Base-by-base conservation (phyloP, 1,284 basidiomycete genomes). In the Schizophyllum amplum region DNA sequence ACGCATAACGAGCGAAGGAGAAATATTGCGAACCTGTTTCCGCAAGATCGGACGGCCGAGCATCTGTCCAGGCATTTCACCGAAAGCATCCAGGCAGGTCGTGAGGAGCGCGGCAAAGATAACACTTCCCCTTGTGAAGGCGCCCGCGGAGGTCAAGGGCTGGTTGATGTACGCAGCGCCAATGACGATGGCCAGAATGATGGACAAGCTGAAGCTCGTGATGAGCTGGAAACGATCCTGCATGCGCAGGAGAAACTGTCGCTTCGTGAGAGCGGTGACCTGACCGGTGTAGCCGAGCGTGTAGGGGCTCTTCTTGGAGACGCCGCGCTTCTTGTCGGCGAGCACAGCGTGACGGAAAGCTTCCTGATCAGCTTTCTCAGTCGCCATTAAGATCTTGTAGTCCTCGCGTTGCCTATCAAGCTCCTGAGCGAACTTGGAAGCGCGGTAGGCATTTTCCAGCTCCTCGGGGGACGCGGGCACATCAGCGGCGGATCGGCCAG, bases 171-270 rank as follows among this genome's bases (percentile, higher is more conserved):
- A 94, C 15, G 86, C 83, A 20, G 80, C 84, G 33, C 92, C 92
- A 62, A 90, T 78, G 54, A 96, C 81, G 52, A 96, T 71, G 53
- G 90, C 85, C 27, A 93, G 71, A 52, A 77, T 78, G 7, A 76
- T 76, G 1, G 79, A 77, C 48, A 88, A 71, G 1, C 75, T 70
- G 67, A 82, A 87, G 64, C 84, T 86, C 1, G 89, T 91, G 67
- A 80, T 78, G 53, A 95, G 73, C 66, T 91, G 89, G 69, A 95
- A 92, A 58, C 77, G 79, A 72, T 96, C 90, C 70, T 95, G 92
- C 59, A 92, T 71, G 57, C 83, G 78, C 69, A 87, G 82, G 63
- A 84, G 82, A 73, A 93, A 88, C 70, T 93, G 87, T 33, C 94
- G 80, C 55, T 81, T 76, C 24, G 83, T 80, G 59, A 95, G 75